These are phyloP conservation scores for Brassica incana DNA, from an alignment of 345 rosid species.

Conservation along the genomic window DNA sequence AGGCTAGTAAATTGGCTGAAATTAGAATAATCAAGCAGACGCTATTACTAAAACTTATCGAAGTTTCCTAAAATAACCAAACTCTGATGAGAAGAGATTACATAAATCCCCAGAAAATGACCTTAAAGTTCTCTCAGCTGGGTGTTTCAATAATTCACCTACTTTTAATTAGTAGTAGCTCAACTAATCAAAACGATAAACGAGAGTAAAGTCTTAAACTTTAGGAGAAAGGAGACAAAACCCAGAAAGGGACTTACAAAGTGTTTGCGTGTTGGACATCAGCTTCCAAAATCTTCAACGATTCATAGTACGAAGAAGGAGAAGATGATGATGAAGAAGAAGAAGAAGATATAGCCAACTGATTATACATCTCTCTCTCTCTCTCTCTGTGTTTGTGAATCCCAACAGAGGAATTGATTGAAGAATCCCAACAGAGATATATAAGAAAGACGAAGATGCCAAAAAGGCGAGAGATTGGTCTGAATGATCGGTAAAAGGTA, in stretches of 20 bases:
- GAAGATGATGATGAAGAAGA: slow-evolving; percentile 31
- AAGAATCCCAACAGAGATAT: not conserved
- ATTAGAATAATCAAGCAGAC: not conserved
- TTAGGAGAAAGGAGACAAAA: slow-evolving; percentile 24
- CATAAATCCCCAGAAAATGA: not conserved
- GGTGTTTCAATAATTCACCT: slow-evolving; percentile 16
- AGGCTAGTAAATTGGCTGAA: not conserved
- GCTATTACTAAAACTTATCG: not conserved
- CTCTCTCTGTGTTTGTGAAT: slow-evolving; percentile 5
- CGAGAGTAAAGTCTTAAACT: slow-evolving; percentile 16
- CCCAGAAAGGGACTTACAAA: slow-evolving; percentile 57
- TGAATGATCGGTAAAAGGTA: slow-evolving; percentile 39
- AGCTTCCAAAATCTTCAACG: slow-evolving; percentile 76
- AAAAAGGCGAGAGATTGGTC: slow-evolving; percentile 36
- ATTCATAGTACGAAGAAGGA: slow-evolving; percentile 62
- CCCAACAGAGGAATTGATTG: slow-evolving; percentile 19
- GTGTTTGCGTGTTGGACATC: slow-evolving; percentile 87
- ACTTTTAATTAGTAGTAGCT: slow-evolving; percentile 12
- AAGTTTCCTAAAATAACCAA: slow-evolving; percentile 32
- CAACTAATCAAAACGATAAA: slow-evolving; percentile 28
- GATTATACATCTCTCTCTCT: slow-evolving; percentile 41
- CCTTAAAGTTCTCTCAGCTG: slow-evolving; percentile 20
- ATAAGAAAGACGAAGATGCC: slow-evolving; percentile 30
- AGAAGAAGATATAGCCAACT: slow-evolving; percentile 35
- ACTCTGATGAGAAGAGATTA: slow-evolving; percentile 16